Conservation (phyloP, 306 rosid species). For the Trifolium repens region DNA sequence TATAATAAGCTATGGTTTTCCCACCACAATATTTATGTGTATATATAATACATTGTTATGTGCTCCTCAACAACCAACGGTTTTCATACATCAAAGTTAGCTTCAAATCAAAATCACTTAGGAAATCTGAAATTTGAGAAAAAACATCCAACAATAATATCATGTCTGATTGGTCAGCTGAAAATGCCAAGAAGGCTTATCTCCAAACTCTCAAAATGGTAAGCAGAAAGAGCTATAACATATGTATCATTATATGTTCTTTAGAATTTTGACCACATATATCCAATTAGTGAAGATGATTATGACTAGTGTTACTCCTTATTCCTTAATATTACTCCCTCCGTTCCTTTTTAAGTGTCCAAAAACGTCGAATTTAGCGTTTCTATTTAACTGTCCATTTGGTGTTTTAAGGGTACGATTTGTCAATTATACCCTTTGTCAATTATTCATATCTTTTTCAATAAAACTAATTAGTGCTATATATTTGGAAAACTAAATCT, state of each 20-base stretch:
- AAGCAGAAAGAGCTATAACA: slow-evolving; percentile 7
- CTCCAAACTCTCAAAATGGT: slow-evolving; percentile 57
- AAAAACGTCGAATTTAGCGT: no score
- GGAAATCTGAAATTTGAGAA: background rate
- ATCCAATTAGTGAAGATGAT: background rate
- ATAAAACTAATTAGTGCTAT: no score
- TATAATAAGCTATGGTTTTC: slow-evolving; percentile 20
- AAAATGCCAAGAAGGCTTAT: slow-evolving; percentile 63
- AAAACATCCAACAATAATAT: slow-evolving; percentile 15
- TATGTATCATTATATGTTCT: background rate
- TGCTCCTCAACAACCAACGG: slow-evolving; percentile 27
- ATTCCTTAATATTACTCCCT: no score
- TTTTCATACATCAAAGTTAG: slow-evolving; percentile 25
- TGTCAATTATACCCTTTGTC: no score
- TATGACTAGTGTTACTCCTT: background rate
- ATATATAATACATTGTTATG: slow-evolving; percentile 24
- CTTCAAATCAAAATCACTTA: slow-evolving; percentile 22
- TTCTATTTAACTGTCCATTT: no score
- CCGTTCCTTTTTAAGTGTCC: no score
- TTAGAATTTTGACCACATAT: background rate
- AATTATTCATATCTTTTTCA: no score
- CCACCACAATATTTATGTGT: slow-evolving; percentile 13
- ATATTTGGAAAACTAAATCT: no score
- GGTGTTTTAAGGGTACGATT: no score
- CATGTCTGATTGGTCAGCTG: slow-evolving; percentile 62